phyloP scores from a whole-genome alignment of 2,329 filamentous ascomycete genomes.

The Colletotrichum sublineola region DNA sequence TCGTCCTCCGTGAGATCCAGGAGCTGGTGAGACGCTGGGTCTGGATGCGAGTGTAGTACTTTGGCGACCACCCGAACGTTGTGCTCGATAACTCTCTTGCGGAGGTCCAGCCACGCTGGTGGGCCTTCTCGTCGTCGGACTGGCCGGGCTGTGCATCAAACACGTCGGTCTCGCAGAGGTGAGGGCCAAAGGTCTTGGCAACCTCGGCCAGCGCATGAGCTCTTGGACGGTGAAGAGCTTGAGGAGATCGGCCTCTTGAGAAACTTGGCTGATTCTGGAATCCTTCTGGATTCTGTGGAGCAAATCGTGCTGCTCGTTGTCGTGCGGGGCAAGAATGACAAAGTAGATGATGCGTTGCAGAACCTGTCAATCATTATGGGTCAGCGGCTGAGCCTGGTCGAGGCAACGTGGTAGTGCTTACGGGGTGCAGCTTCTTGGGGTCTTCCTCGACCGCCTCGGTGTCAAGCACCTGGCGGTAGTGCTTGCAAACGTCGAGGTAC shows the following conservation, averaged over 20 bases:
- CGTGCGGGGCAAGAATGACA: slow-evolving; percentile 93
- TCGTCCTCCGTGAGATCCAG: slow-evolving; percentile 94
- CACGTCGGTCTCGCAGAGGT: slow-evolving; percentile 90
- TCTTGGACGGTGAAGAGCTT: slow-evolving; percentile 96
- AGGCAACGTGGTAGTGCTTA: slow-evolving; percentile 60
- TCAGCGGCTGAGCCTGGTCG: neutral
- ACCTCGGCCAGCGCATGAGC: slow-evolving; percentile 98
- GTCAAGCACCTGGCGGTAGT: slow-evolving; percentile 96
- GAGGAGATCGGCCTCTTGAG: slow-evolving; percentile 85
- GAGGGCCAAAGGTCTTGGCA: slow-evolving; percentile 86
- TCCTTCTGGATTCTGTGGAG: slow-evolving; percentile 93
- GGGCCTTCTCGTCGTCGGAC: slow-evolving; percentile 82
- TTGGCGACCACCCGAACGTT: slow-evolving; percentile 98
- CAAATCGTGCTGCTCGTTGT: slow-evolving; percentile 98
- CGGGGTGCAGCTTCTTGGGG: slow-evolving; percentile 84
- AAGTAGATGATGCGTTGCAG: slow-evolving; percentile 98
- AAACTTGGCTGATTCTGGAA: slow-evolving; percentile 81
- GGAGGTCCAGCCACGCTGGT: slow-evolving; percentile 93
- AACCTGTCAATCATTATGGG: slow-evolving; percentile 65
- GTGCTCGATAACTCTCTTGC: slow-evolving; percentile 99
- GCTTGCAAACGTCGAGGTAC: slow-evolving; percentile 97
- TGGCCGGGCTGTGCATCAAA: slow-evolving; percentile 78
- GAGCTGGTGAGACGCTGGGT: slow-evolving; percentile 91
- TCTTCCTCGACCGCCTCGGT: slow-evolving; percentile 96
- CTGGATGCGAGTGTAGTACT: slow-evolving; percentile 98